Evolutionary conservation across 257 asterid species (phyloP), one percentile per base, ranked within the genome.

Genomic region (Rauvolfia tetraphylla): DNA sequence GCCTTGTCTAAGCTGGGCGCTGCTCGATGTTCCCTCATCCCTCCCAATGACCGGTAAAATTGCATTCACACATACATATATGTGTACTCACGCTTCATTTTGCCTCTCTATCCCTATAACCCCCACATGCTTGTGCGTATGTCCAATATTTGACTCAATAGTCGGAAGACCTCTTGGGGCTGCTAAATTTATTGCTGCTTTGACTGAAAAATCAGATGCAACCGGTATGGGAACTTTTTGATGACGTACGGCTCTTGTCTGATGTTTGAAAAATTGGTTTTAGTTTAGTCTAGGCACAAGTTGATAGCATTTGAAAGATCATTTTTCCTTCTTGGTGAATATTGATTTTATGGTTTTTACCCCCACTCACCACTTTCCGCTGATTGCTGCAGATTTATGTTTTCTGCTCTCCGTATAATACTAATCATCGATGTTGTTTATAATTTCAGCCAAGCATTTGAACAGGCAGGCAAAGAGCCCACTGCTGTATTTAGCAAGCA

Each of bases 391-490:
- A 33, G 29, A 53, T 42, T 8, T 44, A 2, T 15, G 11, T 36
- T n/a, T 57, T 44, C 38, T 44, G 13, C 11, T 54, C 36, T 39
- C 39, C 11, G 41, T n/a, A 71, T 39, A 51, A 63, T 78, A 78
- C 75, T 81, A 68, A 58, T 80, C 76, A 74, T 79, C 54, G 42
- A 62, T 48, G 72, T 75, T 41, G n/a, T 12, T 42, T 36, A 58
- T 72, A 54, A 74, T 83, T 74, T 75, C 84, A 93, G 98, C 81
- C 97, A 85, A 84, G 97, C 97, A 74, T 93, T 95, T 82, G 92
- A 88, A 20, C 98, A 87, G 84, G 98, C 99, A 74, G 98, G 98
- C 75, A 88, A 79, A 83, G 90, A 82, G 73, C 90, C 87, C 36
- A 86, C 91, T 78, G 76, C 83, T 81, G 78, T 88, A 76, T 95